A percentile compares a stretch with the other conserved stretches of the same genome.
Conservation (phyloP, 441 rosid genomes). For the Pelargonium australe region DNA sequence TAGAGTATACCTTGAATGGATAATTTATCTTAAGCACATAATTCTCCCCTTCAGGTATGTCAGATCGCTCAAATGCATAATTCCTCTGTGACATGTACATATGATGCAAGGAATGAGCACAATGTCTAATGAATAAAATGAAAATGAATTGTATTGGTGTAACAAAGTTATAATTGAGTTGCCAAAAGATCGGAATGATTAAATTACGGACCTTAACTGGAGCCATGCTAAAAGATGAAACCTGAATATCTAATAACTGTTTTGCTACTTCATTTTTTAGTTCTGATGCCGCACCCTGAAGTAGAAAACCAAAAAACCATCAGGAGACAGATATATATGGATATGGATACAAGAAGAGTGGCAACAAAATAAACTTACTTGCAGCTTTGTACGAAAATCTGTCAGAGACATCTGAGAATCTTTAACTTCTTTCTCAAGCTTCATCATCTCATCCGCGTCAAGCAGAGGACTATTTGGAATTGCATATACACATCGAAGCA, state of each 20-base stretch:
- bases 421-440: conserved; percentile 67
- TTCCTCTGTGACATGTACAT: conserved; percentile 52
- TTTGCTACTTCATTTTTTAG: conserved; percentile 67
- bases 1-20: conserved; percentile 67
- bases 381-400: conserved; percentile 58
- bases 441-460: conserved; percentile 49
- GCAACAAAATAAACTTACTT: conserved; percentile 39
- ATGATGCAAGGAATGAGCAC: conserved; percentile 14
- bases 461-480: conserved; percentile 61
- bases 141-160: conserved; percentile 3
- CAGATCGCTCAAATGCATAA: conserved; percentile 75
- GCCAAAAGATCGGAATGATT: conserved; percentile 12
- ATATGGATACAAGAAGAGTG: not conserved
- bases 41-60: conserved; percentile 74
- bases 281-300: conserved; percentile 62
- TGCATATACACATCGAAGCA: conserved; percentile 85
- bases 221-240: conserved; percentile 76
- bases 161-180: not conserved
- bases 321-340: conserved; percentile 11
- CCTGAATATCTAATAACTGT: conserved; percentile 58
- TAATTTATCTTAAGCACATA: conserved; percentile 81
- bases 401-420: conserved; percentile 55
- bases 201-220: conserved; percentile 71
- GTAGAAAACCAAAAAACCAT: conserved; percentile 19
- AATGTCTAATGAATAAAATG: conserved; percentile 18